Evolutionary conservation across 2,329 filamentous ascomycete genomes (phyloP).

Genomic region (Diaporthe longicolla): DNA sequence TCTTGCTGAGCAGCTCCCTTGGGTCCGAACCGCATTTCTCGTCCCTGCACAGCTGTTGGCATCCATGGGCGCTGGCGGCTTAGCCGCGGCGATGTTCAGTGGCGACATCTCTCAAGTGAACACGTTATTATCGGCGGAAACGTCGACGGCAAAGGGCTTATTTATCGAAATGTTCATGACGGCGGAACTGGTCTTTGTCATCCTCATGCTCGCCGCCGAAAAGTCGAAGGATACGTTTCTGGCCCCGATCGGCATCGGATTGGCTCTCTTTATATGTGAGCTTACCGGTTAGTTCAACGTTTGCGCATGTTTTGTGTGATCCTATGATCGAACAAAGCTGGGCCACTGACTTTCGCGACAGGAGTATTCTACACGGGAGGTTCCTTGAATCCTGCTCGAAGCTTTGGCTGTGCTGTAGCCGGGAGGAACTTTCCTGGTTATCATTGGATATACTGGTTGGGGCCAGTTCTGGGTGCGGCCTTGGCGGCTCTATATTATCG

Average conservation of each 20-base stretch:
- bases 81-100: not conserved
- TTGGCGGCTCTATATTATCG: constrained; percentile 5
- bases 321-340: not conserved
- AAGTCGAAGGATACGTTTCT: constrained; percentile 6
- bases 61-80: constrained; percentile 5
- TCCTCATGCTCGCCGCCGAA: constrained; percentile 8
- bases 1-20: not conserved
- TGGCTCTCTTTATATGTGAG: constrained; percentile 6
- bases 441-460: constrained; percentile 24
- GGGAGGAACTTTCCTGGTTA: not conserved
- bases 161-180: constrained; percentile 27
- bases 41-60: constrained; percentile 1
- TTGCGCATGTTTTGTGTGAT: not conserved
- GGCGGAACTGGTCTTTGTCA: constrained; percentile 1
- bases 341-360: not conserved
- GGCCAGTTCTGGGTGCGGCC: not conserved
- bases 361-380: constrained; percentile 10
- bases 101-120: not conserved
- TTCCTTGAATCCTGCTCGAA: constrained; percentile 11
- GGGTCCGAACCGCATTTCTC: not conserved
- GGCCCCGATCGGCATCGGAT: not conserved
- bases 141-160: not conserved
- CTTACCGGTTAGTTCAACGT: not conserved
- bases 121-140: not conserved
- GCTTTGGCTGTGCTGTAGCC: constrained; percentile 15